Evolutionary conservation across 2,329 filamentous ascomycete species (phyloP), one percentile per base, ranked within the genome.

Genomic region (Cytospora chrysosperma): DNA sequence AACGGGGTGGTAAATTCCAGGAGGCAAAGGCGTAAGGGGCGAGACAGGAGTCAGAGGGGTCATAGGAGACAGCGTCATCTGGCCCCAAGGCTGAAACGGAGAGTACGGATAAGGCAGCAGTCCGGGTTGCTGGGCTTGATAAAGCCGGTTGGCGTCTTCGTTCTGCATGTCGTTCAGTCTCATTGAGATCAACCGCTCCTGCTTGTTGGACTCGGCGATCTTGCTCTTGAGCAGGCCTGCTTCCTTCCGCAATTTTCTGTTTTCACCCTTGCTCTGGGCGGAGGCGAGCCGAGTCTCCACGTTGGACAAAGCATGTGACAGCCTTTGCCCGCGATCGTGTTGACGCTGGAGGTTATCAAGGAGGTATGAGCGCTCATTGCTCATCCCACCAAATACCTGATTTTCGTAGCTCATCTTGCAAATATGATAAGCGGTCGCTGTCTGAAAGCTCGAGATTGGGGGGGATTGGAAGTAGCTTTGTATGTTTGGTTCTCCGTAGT

Each of bases 81-180:
- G 59, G 40, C 27, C 27, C 59, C 64, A 63, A 56, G 50, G 49
- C 50, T 58, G 58, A 26, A 9, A 0, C 5, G 37, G 51, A 17
- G 58, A 32, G 19, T 55, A 61, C 10, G 54, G 10, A 37, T 64
- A 61, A 10, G 61, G 58, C 7, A 61, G 49, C 12, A 53, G 47
- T 26, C 17, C 50, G 43, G 73, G 69, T 12, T 71, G 68, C 50
- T 72, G 71, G 2, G 76, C 70, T 43, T 75, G 72, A 32, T 68
- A 68, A 75, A 75, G 77, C 2, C 76, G 72, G 58, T 80, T 77
- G 67, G 79, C 77, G 17, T 82, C 77, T 70, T 86, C 82, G 19
- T 80, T 71, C 37, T 78, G 75, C 17, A 86, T 67, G 63, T 85
- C 82, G 15, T 77, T 73, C n/a, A 86, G 72, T 3, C 82, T 74